Base-by-base conservation (phyloP, 2,329 filamentous ascomycete genomes). In the Aspergillus fumigatus region DNA sequence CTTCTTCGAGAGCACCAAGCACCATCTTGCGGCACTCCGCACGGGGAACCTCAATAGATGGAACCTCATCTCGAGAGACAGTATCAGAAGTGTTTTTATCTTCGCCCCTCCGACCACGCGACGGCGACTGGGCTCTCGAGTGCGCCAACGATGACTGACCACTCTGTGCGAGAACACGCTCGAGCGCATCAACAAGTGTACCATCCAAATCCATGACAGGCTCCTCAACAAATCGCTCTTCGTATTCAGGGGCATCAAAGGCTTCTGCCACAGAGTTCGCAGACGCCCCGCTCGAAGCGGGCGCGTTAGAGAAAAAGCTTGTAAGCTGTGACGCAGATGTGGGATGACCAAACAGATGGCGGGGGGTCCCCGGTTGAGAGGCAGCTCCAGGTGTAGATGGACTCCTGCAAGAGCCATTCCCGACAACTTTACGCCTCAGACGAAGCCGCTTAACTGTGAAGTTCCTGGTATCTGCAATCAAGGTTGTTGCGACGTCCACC, bases 151-250 rank as follows among this genome's bases (percentile, higher is more conserved):
- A 78, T 1, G 76, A 73, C 41, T 73, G 69, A 4, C 71, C 74
- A 50, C 75, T 77, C 43, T 74, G 76, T 3, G 73, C 75, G 3
- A 85, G 72, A 9, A 84, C 78, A 52, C 80, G 79, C 64, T 85
- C 83, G 23, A 85, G 74, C 7, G 82, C 82, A 64, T 84, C 81
- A 38, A 83, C 79, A 0, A 85, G 73, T 2, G 77, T 83, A n/a
- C 77, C 76, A 58, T 85, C 83, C 52, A 83, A 77, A 59, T 84
- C 82, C 78, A 83, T 81, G 50, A 85, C 78, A 2, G 71, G 70
- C 59, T 85, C 82, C 59, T 82, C 79, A 10, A 77, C 67, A 51
- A 84, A 82, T 55, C 75, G 70, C 59, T 83, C 80, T 51, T 81
- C 78, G 1, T 79, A 73, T 32, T 70, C 68, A n/a, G 53, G 62